Base-by-base conservation (phyloP, 805 yeast genomes). In the Maudiozyma barnettii region DNA sequence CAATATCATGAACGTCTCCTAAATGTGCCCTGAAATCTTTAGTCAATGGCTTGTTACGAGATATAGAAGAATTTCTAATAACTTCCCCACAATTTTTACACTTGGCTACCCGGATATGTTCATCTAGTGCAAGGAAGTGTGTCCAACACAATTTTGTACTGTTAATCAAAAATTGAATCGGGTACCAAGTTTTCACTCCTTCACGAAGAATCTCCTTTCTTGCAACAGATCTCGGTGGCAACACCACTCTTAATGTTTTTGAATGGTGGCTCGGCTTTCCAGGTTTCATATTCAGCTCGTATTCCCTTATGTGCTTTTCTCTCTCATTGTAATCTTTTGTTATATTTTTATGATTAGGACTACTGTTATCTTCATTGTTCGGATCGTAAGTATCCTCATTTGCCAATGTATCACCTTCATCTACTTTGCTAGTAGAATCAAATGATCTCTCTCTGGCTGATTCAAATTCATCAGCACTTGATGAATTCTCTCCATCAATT, bases 31-130 rank as follows among this genome's bases (percentile, higher is more conserved):
- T 38, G 16, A 46, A 46, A 14, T 18, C 20, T 23, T 43, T 33
- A 4, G 40, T 31, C 18, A 43, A 39, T 13, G n/a, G 14, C 23
- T 23, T 39, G 8, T 39, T 37, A 12, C 16, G 20, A 12, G 33
- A n/a, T 3, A 39, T 22, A 5, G 19, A 22, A 12, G 39, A 14
- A 26, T 42, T 40, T 30, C 36, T 16, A 12, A 54, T 37, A 20
- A 49, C 30, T 22, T 29, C 20, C 10, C 50, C 47, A 20, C 54
- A 47, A 33, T 48, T 48, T 45, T 51, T 53, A 44, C 56, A 54
- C 46, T 48, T 53, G 9, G 37, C 45, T 13, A 23, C 7, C 1
- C 20, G n/a, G 16, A 49, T 31, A 8, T 23, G 16, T 14, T 36
- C 29, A 31, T 54, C 52, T 23, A 43, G 33, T 7, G 43, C 48